A percentile compares a stretch with the other conserved stretches of the same genome.
These are phyloP conservation scores for Elsinoe ampelina DNA, from an alignment of 2,329 filamentous ascomycete genomes.

Conservation along the genomic window DNA sequence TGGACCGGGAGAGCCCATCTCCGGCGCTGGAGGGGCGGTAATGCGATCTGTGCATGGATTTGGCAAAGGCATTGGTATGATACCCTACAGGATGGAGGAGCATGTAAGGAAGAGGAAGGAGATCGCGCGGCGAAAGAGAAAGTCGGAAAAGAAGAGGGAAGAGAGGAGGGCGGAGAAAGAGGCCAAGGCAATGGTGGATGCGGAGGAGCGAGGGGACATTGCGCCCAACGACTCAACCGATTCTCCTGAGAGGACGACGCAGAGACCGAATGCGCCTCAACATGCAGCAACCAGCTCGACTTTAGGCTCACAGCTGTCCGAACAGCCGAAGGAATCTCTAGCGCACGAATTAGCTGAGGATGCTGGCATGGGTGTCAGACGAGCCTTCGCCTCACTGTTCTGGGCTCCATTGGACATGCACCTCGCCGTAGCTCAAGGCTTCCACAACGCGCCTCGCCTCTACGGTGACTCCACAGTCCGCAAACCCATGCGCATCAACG, in stretches of 20 bases:
- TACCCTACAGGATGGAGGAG: conserved; percentile 52
- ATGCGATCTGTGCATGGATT: conserved; percentile 50
- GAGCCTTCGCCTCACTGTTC: conserved; percentile 65
- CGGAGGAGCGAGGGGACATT: background rate
- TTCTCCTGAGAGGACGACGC: background rate
- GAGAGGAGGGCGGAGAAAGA: conserved; percentile 16
- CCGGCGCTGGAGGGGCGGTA: conserved; percentile 54
- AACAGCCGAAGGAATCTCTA: conserved; percentile 23
- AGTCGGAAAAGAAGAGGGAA: conserved; percentile 21
- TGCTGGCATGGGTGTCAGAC: conserved; percentile 57
- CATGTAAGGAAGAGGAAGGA: conserved; percentile 41
- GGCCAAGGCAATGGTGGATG: conserved; percentile 1
- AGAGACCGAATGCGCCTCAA: conserved; percentile 16
- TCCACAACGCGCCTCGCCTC: conserved; percentile 75
- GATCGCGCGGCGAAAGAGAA: conserved; percentile 20
- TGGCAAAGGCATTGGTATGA: conserved; percentile 53
- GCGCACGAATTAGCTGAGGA: conserved; percentile 42
- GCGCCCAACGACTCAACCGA: background rate
- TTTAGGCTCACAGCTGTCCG: conserved; percentile 21
- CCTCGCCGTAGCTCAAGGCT: conserved; percentile 71
- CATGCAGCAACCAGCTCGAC: conserved; percentile 21
- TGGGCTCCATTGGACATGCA: conserved; percentile 80
- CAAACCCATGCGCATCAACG: conserved; percentile 69
- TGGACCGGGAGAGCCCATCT: conserved; percentile 63
- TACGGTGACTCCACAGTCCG: conserved; percentile 79